Base-by-base conservation (phyloP, 495 filamentous ascomycete genomes). In the Podospora pseudocomata region DNA sequence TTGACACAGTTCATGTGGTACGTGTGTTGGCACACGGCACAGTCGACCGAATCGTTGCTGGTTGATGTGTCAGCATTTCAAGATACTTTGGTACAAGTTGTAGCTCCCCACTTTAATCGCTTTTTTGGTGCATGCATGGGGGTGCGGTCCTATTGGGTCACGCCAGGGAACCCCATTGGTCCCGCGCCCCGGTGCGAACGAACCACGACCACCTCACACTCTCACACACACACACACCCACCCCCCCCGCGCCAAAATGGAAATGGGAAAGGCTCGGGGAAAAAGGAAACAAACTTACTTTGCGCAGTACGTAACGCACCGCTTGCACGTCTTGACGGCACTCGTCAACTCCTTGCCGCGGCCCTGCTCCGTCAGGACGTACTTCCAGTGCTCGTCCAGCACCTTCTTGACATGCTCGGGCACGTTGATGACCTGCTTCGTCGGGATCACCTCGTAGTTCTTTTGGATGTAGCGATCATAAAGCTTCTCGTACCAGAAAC, bases 1-100 rank as follows among this genome's bases (percentile, higher is more conserved):
- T 90, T 91, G 60, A 99, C 96, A 76, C 95, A 99, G 75, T 91
- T 91, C 95, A 99, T 97, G 80, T 99, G 95, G 81, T 97, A 99
- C 9, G 94, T 97, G 73, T 93, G 88, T 71, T 87, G 86, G 78
- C 95, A 99, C 65, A 96, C 91, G 32, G 96, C 95, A 78, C 95
- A 99, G 72, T 98, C 94, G 34, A 99, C 95, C 28, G 95, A 98
- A 78, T 98, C 92, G 74, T 90, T 89, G 71, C 93, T 94, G 76
- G 66, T 62, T 67, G 68, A 60, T 67, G 77, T 74, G 80, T 80
- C 75, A 77, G 71, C 70, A 57, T 60, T 61, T 34, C n/a, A 64
- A 49, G 39, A 16, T 49, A 49, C 39, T 49, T 16, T 49, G 39
- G 30, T 32, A 32, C 30, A 32, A 5, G 30, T 32, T 32, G 6